Evolutionary conservation across 169 alveolate species (phyloP), one percentile per base, ranked within the genome.

Genomic region (Eimeria necatrix): DNA sequence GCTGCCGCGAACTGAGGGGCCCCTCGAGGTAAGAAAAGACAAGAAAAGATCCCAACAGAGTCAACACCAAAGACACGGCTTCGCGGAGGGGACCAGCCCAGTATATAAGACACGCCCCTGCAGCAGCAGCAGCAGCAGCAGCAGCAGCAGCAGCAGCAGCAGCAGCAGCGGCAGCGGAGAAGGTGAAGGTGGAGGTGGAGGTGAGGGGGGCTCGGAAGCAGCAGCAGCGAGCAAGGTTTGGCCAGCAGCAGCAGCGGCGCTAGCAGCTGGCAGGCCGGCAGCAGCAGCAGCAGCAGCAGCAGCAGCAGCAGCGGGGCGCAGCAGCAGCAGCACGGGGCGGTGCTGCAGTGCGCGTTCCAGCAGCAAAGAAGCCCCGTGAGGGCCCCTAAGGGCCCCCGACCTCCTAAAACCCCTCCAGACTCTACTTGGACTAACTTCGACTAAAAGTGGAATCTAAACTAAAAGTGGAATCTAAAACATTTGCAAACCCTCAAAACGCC

Each of bases 41-140:
- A 0, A 48, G n/a, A 0, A 49, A 80, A 2, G 52, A 12, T 0
- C 89, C 64, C 16, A 24, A 18, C 4, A 80, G 71, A 8, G 71
- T 80, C 49, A 80, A 20, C 71, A 80, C 89, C 71, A 80, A 20
- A 9, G 71, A 80, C 32, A 80, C 53, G 32, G 89, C 89, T 26
- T 49, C 70, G 0, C 70, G 70, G 14, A 52, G 14, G 32, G 89
- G 89, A 4, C 70, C 70, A 0, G 49, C 64, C 89, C 89, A 80
- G 49, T 51, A 52, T 51, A 52, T 3, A 51, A 80, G 49, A 4
- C 56, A 22, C 4, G 89, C 89, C 70, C 89, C 89, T 80, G 89
- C 89, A 80, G 46, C 71, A 80, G 24, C 70, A 80, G 71, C 89
- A 80, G 49, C 89, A 80, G 51, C 85, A 41, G 26, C 85, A 74